phyloP scores from a whole-genome alignment of 768 basidiomycete genomes.

The Russula ochroleuca region DNA sequence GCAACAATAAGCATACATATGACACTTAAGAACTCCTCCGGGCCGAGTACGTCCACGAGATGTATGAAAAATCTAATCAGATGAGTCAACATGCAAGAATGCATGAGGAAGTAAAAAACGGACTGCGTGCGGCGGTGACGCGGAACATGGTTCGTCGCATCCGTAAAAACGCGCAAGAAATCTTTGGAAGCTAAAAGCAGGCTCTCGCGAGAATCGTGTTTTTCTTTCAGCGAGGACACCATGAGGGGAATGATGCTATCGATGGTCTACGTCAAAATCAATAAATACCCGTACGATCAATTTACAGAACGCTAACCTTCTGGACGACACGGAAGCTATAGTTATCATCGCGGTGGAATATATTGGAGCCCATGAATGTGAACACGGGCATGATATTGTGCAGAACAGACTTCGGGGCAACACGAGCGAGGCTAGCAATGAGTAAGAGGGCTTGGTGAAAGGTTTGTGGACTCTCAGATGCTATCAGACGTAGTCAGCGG shows the following conservation, averaged over 20 bases:
- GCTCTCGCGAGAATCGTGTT: conserved; percentile 50
- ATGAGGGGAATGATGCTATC: conserved; percentile 93
- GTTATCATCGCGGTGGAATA: conserved; percentile 93
- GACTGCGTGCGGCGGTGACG: conserved; percentile 88
- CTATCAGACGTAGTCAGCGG: conserved; percentile 38
- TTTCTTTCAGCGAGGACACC: conserved; percentile 67
- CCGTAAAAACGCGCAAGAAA: conserved; percentile 88
- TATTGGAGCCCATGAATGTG: conserved; percentile 99
- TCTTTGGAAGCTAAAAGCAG: conserved; percentile 69
- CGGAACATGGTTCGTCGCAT: conserved; percentile 88
- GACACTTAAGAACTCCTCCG: conserved; percentile 75
- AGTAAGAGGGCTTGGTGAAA: conserved; percentile 89
- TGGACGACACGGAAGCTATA: conserved; percentile 96
- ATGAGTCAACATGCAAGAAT: conserved; percentile 3
- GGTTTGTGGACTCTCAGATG: conserved; percentile 87
- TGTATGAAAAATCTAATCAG: conserved; percentile 77
- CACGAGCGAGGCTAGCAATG: conserved; percentile 74
- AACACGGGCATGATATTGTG: conserved; percentile 98
- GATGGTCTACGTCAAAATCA: conserved; percentile 57
- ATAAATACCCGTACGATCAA: neutral
- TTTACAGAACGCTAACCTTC: conserved; percentile 48
- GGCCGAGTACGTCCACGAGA: conserved; percentile 76
- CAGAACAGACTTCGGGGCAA: conserved; percentile 86
- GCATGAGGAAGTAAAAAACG: conserved; percentile 30
- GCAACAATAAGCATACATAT: conserved; percentile 83